Evolutionary conservation across 176 grass and related monocot species (phyloP), one percentile per base, ranked within the genome.

Genomic region (Alloteropsis semialata): DNA sequence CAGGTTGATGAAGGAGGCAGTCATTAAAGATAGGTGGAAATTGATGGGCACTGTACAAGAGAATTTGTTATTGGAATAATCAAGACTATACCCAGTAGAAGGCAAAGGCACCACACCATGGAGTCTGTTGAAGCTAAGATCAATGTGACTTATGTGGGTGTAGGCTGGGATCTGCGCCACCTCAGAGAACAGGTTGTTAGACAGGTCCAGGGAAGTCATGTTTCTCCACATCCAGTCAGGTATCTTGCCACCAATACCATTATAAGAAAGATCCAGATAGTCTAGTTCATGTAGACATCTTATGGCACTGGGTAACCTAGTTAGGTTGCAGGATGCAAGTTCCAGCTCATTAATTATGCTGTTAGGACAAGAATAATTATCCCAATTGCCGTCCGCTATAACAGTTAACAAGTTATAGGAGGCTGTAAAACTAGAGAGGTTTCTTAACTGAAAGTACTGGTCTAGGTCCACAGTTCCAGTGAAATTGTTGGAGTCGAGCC

Each of bases 201-300:
- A 88, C 8, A 94, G 82, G 82, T 73, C 58, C 46, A 69, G 57
- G 5, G 0, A 0, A 0, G 8, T 13, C 45, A 90, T 69, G 25
- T 73, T 81, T 42, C 19, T 92, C 81, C 83, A 90, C 36, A 94
- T 75, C 88, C 88, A 90, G 6, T 61, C 62, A 22, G 85, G 78
- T 78, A 94, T 79, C 2, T 19, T 32, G 17, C 82, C 85, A n/a
- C 24, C 3, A 68, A 94, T 94, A 4, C 58, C 54, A 79, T 94
- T 94, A 34, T 69, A 72, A 5, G 88, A 94, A 17, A 94, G 81
- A 83, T 94, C 88, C 22, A 94, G 60, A 16, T 0, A 11, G 21
- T 17, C 21, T 49, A 84, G 22, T 67, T 72, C 0, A 7, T 21
- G 69, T 77, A 80, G 79, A 62, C 84, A 61, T 50, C 56, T 61